Base-by-base conservation (phyloP, 2,329 filamentous ascomycete species). In the Dryadomyces quercivorus region DNA sequence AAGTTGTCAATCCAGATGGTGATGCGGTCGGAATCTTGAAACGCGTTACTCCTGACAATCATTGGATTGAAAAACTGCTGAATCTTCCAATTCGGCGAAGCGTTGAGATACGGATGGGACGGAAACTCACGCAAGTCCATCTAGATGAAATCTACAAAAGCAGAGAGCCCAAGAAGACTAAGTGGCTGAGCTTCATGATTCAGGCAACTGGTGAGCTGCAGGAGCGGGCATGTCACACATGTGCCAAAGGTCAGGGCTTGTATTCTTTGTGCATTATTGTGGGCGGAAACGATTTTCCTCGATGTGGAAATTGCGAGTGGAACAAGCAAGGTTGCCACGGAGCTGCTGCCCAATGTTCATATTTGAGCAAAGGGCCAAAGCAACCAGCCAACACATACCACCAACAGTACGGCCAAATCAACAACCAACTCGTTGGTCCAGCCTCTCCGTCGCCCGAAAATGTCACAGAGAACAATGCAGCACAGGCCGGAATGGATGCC, bases 251-350 rank as follows among this genome's bases (percentile, higher is more conserved):
- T 26, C 65, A 69, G 21, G 75, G 75, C 0, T 69, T 69, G 0
- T 77, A 75, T 58, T 67, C 69, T 1, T 65, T 69, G 5, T 77
- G 75, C 60, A 67, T 76, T 50, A 67, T 72, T 22, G 62, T 74
- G 15, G 69, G 68, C 5, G 69, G 67, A 5, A 61, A 64, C 7
- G 63, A 71, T 4, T 75, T 76, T 52, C 69, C 69, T 3, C 70
- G 72, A 31, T 77, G 75, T 55, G 75, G 72, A 34, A 77, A 77
- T 58, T 77, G 75, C 58, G 72, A 76, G 59, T 77, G 74, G 74
- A 72, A 71, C 57, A 67, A 62, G 54, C 63, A 65, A 26, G 61
- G 61, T 4, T 67, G 65, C 50, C 58, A 63, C 13, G 62, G 61
- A 6, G 59, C 57, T 1, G 22, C 44, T 52, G 46, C 48, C 15